phyloP scores from a whole-genome alignment of 208 protist genomes.

The Leptomonas pyrrhocoris region DNA sequence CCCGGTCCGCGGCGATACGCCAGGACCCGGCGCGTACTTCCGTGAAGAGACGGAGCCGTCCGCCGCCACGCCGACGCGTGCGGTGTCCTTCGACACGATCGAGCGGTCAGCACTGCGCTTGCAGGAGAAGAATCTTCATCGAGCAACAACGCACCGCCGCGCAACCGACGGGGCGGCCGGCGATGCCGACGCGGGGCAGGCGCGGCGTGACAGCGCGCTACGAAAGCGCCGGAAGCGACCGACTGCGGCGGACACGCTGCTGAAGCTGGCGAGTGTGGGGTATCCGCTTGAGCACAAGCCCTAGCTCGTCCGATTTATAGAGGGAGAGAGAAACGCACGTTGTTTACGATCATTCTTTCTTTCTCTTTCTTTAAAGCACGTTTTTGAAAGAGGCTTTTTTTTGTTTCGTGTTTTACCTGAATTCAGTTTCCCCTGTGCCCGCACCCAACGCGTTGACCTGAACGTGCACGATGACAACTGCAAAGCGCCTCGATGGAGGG shows the following conservation, averaged over 20 bases:
- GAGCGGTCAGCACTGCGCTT: conserved; percentile 14
- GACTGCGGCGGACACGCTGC: conserved; percentile 35
- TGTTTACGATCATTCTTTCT: too few relatives aligned
- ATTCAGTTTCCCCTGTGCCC: too few relatives aligned
- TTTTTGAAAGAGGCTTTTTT: too few relatives aligned
- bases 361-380: neutral
- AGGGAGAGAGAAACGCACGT: neutral
- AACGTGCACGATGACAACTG: too few relatives aligned
- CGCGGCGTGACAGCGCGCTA: neutral
- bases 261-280: conserved; percentile 33
- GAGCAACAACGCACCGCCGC: conserved; percentile 21
- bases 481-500: too few relatives aligned
- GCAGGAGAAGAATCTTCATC: conserved; percentile 14
- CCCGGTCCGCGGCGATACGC: neutral
- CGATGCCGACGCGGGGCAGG: neutral
- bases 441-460: too few relatives aligned
- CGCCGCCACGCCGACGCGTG: neutral
- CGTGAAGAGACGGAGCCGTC: neutral
- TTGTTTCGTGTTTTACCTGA: too few relatives aligned
- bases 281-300: conserved; percentile 27
- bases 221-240: neutral
- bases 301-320: neutral
- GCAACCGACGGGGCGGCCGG: neutral
- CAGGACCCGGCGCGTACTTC: conserved; percentile 36
- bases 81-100: conserved; percentile 3